A percentile compares a stretch with the other conserved stretches of the same genome.
phyloP scores from a whole-genome alignment of 257 asterid species.

The Przewalskia tangutica region DNA sequence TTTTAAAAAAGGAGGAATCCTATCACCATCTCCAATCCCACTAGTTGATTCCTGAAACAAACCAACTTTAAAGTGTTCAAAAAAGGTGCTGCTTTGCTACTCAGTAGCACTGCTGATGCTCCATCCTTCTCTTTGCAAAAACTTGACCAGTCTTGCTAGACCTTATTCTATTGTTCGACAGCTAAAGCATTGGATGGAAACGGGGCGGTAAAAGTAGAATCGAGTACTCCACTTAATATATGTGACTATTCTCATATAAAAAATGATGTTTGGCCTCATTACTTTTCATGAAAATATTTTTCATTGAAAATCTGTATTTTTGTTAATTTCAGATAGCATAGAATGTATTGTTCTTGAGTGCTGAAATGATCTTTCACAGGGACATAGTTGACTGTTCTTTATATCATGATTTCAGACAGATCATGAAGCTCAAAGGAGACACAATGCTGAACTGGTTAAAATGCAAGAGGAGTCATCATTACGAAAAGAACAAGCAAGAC shows the following conservation, averaged over 20 bases:
- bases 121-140: neutral
- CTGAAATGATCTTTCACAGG: neutral
- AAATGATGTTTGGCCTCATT: neutral
- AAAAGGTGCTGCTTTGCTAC: neutral
- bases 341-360: neutral
- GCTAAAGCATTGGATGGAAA: neutral
- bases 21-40: neutral
- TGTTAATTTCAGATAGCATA: neutral
- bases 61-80: neutral
- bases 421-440: conserved; percentile 77
- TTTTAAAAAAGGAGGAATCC: neutral
- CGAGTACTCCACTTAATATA: neutral
- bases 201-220: neutral
- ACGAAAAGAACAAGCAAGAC: conserved; percentile 82
- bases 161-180: neutral
- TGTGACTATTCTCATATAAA: neutral
- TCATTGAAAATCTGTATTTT: neutral
- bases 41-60: neutral
- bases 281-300: neutral
- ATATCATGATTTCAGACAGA: conserved; percentile 53
- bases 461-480: conserved; percentile 92
- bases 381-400: conserved; percentile 3
- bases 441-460: conserved; percentile 71
- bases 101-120: neutral
- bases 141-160: neutral